A percentile compares a stretch with the other conserved stretches of the same genome.
These are phyloP conservation scores for Eugenia klotzschiana DNA, from an alignment of 441 rosid species.

Conservation along the genomic window DNA sequence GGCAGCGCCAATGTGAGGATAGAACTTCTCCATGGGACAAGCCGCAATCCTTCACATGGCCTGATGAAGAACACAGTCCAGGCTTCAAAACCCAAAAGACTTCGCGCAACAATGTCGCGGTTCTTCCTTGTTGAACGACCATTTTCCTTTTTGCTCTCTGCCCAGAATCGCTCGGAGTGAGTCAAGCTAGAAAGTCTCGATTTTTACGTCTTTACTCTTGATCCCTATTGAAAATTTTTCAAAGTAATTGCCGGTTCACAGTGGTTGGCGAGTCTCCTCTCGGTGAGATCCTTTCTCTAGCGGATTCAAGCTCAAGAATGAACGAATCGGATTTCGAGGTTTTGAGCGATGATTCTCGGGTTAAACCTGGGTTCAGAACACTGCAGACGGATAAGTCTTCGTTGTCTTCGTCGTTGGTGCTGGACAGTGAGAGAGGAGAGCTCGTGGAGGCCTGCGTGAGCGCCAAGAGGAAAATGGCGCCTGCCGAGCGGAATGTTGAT, in stretches of 20 bases:
- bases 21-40: not conserved
- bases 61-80: not conserved
- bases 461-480: slow-evolving; percentile 12
- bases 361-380: not conserved
- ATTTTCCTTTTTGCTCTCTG: not conserved
- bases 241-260: not conserved
- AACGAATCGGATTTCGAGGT: not conserved
- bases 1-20: not conserved
- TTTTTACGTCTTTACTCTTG: not conserved
- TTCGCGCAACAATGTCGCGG: not conserved
- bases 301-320: not conserved
- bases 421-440: slow-evolving; percentile 32
- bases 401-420: slow-evolving; percentile 16
- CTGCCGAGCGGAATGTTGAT: slow-evolving; percentile 20
- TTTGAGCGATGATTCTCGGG: not conserved
- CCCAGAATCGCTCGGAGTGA: not conserved
- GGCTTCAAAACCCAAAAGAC: not conserved
- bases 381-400: slow-evolving; percentile 4
- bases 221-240: not conserved
- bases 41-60: not conserved
- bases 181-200: not conserved
- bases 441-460: slow-evolving; percentile 23
- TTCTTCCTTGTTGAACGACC: not conserved
- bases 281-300: not conserved
- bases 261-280: not conserved